Percentiles rank a stretch among this genome's conserved stretches.
Conservation (phyloP, 176 grass and related monocot species). For the Pontederia crassipes region DNA sequence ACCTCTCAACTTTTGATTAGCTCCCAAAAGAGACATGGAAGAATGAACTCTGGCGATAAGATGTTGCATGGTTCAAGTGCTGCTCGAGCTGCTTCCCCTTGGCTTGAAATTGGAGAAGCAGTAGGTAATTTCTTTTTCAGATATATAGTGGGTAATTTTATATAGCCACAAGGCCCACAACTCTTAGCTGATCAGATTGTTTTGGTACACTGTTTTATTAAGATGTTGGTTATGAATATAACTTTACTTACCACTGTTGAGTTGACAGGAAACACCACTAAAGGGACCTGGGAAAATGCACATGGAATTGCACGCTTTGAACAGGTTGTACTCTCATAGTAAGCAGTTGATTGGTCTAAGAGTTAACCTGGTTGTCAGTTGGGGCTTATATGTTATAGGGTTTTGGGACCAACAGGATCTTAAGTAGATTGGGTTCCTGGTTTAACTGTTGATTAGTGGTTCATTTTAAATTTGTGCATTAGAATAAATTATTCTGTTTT, state of each 20-base stretch:
- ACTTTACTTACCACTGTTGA: constrained; percentile 24
- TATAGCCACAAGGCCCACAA: neutral
- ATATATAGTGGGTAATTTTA: neutral
- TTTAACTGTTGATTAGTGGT: no score
- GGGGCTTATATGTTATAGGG: neutral
- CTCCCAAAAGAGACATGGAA: constrained; percentile 44
- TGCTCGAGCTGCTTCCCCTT: constrained; percentile 26
- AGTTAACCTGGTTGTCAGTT: neutral
- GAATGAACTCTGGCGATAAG: constrained; percentile 36
- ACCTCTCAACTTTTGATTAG: constrained; percentile 46
- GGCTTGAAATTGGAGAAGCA: constrained; percentile 61
- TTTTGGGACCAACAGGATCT: neutral
- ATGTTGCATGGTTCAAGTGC: neutral
- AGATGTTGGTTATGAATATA: no score
- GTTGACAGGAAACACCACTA: constrained; percentile 50
- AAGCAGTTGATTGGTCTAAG: neutral
- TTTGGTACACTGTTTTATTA: no score
- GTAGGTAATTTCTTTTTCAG: constrained; percentile 40
- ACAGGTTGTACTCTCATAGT: constrained; percentile 43
- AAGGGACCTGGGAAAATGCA: constrained; percentile 70
- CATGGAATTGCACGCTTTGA: constrained; percentile 64
- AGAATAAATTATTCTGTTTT: no score
- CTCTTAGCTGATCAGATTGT: neutral
- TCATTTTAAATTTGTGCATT: no score
- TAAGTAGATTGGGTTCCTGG: no score